Percentiles rank a stretch among this genome's conserved stretches.
phyloP scores from a whole-genome alignment of 1,284 basidiomycete genomes.

The Xerocomus minutiporus region DNA sequence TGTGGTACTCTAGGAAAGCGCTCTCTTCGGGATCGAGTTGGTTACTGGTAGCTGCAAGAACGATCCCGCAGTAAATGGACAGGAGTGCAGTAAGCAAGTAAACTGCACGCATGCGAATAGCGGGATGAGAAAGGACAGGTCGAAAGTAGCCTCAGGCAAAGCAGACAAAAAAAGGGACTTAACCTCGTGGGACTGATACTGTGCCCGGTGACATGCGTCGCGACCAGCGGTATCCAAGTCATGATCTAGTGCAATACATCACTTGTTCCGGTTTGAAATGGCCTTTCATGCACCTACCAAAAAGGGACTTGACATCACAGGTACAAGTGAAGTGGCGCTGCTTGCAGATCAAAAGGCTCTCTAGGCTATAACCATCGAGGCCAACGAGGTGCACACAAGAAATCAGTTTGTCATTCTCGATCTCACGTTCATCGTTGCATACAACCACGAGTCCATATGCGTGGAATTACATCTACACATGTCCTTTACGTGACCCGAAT shows the following conservation, averaged over 20 bases:
- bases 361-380: not conserved
- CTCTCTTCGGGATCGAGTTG: constrained; percentile 8
- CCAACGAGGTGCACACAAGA: not conserved
- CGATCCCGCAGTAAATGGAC: not conserved
- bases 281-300: constrained; percentile 1
- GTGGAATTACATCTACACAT: constrained; percentile 1
- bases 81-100: constrained; percentile 4
- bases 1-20: constrained; percentile 46
- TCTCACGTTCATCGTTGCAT: not conserved
- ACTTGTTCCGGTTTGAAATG: not conserved
- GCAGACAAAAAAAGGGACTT: not conserved
- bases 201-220: not conserved
- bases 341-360: not conserved
- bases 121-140: constrained; percentile 1
- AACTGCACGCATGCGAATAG: constrained; percentile 7
- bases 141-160: not conserved
- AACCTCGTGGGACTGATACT: not conserved
- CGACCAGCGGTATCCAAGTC: not conserved
- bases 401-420: not conserved
- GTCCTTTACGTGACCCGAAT: not conserved
- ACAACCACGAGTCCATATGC: constrained; percentile 1
- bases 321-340: not conserved
- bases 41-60: constrained; percentile 2
- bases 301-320: constrained; percentile 6
- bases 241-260: not conserved